phyloP scores from a whole-genome alignment of 495 filamentous ascomycete genomes.

The Bacidia gigantensis region DNA sequence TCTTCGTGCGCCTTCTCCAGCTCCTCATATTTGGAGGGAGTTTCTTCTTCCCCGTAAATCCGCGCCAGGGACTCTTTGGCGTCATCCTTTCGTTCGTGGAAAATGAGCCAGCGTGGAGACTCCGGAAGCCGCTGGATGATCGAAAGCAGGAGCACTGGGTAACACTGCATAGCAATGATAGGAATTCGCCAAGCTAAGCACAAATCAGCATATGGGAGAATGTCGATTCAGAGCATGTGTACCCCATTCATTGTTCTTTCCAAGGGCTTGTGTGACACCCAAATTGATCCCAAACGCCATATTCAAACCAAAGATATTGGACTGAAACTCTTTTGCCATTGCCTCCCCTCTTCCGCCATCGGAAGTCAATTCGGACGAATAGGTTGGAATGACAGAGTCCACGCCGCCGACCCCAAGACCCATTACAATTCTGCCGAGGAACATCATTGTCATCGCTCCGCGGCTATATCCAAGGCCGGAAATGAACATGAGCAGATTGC shows the following conservation, averaged over 20 bases:
- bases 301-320: constrained; percentile 43
- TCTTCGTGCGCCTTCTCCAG: constrained; percentile 33
- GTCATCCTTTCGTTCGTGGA: constrained; percentile 28
- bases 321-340: constrained; percentile 43
- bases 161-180: constrained; percentile 45
- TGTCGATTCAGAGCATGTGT: not conserved
- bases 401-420: constrained; percentile 44
- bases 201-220: constrained; percentile 1
- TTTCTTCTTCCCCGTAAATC: constrained; percentile 34
- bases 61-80: constrained; percentile 28
- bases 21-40: constrained; percentile 31
- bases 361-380: constrained; percentile 37
- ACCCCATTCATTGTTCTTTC: constrained; percentile 33
- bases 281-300: constrained; percentile 39
- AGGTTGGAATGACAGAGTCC: constrained; percentile 42
- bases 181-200: constrained; percentile 41
- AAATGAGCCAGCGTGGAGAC: constrained; percentile 39
- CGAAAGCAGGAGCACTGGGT: constrained; percentile 34
- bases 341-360: constrained; percentile 37
- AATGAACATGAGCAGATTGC: constrained; percentile 43
- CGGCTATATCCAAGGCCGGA: constrained; percentile 30
- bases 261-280: constrained; percentile 23
- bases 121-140: constrained; percentile 38
- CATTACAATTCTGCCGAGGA: constrained; percentile 38
- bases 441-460: constrained; percentile 34